Base-by-base conservation (phyloP, 1,284 basidiomycete species). In the Porphyrellus sp. region DNA sequence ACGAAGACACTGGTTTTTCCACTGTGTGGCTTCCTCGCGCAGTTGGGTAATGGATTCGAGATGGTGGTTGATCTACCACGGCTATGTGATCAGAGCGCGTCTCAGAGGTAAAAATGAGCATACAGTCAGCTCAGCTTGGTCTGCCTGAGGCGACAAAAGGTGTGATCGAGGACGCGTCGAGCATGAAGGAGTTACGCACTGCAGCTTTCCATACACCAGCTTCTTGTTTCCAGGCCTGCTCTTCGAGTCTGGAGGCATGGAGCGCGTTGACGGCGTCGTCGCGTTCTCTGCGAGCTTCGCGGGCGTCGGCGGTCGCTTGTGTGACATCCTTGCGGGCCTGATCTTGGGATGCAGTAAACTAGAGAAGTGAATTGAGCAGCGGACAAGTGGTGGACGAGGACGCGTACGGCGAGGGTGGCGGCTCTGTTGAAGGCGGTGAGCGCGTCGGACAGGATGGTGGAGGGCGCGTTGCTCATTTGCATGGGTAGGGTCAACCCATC, bases 1-100 rank as follows among this genome's bases (percentile, higher is more conserved):
- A 20, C 75, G 73, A 46, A 76, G 72, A n/a, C 84, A 79, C 57
- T 86, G 86, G 35, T 82, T 78, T 66, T 85, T 86, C 84, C 84
- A 86, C 51, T 85, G 83, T 4, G 70, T 73, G 0, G 78, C 71
- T 63, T 88, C 85, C 41, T 80, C 75, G n/a, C 79, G 77, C 37
- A 87, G 71, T 54, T 83, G 81, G 1, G 72, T 57, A 51, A 85
- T 81, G 1, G 77, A 80, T 49, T 86, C 83, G 15, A 75, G 70
- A 59, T 84, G 81, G 53, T 84, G 80, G 18, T 74, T 70, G 47
- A 81, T 76, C 82, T 85, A 52, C 34, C 49, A 18, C 49, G 24
- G 40, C 28, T 9, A 20, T 50, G 5, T 27, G 28, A 44, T 48
- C 40, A 27, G 49, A 41, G 24, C 48, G 40, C 34, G 42, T 53